Conservation (phyloP, 805 yeast species). For the Metschnikowia arizonensis region DNA sequence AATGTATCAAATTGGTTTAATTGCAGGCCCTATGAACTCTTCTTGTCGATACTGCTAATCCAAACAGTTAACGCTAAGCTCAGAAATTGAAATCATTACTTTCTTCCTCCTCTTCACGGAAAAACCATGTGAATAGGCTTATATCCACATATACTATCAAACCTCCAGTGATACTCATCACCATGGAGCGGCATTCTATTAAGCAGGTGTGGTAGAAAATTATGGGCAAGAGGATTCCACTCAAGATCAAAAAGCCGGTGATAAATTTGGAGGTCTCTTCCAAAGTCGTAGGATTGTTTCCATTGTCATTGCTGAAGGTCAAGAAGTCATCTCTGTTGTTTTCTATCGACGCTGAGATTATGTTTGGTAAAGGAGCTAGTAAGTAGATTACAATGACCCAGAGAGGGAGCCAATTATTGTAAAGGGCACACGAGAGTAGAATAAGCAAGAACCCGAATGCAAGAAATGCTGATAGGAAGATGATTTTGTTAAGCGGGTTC, state of each 20-base stretch:
- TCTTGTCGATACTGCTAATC: neutral
- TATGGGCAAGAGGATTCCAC: conserved; percentile 44
- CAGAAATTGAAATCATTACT: conserved; percentile 43
- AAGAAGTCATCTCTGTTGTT: conserved; percentile 40
- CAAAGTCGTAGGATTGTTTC: conserved; percentile 33
- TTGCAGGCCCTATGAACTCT: neutral
- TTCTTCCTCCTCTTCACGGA: conserved; percentile 42
- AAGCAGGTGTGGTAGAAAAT: conserved; percentile 36
- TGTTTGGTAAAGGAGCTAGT: conserved; percentile 44
- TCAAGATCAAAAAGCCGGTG: conserved; percentile 39
- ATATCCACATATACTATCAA: conserved; percentile 43
- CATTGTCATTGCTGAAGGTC: conserved; percentile 40
- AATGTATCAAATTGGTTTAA: neutral
- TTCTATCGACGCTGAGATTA: conserved; percentile 35
- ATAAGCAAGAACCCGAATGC: conserved; percentile 44
- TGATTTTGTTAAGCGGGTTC: conserved; percentile 46
- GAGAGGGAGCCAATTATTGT: conserved; percentile 33
- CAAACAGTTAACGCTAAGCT: neutral
- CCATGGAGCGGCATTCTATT: conserved; percentile 36
- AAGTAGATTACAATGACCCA: conserved; percentile 43
- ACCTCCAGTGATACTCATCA: conserved; percentile 44
- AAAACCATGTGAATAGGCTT: conserved; percentile 43
- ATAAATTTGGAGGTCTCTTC: conserved; percentile 37
- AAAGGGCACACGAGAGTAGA: conserved; percentile 43
- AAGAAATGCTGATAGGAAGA: conserved; percentile 42